Evolutionary conservation across 2,329 filamentous ascomycete genomes (phyloP).

Genomic region (Arthrocladium fulminans): DNA sequence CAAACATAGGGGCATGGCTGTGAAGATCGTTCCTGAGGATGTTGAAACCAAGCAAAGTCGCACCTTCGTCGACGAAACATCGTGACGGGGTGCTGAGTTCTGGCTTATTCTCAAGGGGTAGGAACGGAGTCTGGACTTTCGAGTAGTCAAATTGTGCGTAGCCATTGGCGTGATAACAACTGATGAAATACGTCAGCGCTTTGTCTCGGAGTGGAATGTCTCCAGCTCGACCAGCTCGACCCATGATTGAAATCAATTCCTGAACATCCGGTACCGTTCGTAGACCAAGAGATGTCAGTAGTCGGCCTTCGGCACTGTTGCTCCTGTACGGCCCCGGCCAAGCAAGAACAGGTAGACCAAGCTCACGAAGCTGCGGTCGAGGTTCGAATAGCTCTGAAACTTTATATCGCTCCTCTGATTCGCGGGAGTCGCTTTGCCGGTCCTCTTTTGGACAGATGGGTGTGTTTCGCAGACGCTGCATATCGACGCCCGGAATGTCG

Average conservation of each 20-base stretch:
- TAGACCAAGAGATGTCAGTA: constrained; percentile 65
- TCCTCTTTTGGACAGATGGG: constrained; percentile 74
- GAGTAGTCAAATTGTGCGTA: constrained; percentile 60
- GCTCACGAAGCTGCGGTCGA: constrained; percentile 56
- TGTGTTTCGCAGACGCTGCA: constrained; percentile 67
- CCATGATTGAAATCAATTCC: constrained; percentile 72
- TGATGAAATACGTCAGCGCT: constrained; percentile 73
- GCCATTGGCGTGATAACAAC: constrained; percentile 66
- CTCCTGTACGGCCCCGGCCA: constrained; percentile 68
- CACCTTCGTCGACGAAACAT: constrained; percentile 74
- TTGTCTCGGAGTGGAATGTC: constrained; percentile 52
- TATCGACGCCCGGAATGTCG: constrained; percentile 77
- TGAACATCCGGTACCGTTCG: constrained; percentile 59
- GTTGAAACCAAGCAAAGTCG: constrained; percentile 68
- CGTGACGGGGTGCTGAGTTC: constrained; percentile 61
- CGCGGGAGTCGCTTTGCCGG: constrained; percentile 43
- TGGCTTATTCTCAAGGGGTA: constrained; percentile 59
- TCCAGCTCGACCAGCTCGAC: constrained; percentile 46
- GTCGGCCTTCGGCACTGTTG: constrained; percentile 62
- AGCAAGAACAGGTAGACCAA: constrained; percentile 67
- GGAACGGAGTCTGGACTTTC: constrained; percentile 48
- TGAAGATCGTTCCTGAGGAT: constrained; percentile 70
- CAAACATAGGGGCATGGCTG: constrained; percentile 73
- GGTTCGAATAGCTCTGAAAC: constrained; percentile 77
- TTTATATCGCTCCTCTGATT: constrained; percentile 50